These are phyloP conservation scores for Aureobasidium sp. DNA, from an alignment of 2,329 filamentous ascomycete genomes.

Conservation along the genomic window DNA sequence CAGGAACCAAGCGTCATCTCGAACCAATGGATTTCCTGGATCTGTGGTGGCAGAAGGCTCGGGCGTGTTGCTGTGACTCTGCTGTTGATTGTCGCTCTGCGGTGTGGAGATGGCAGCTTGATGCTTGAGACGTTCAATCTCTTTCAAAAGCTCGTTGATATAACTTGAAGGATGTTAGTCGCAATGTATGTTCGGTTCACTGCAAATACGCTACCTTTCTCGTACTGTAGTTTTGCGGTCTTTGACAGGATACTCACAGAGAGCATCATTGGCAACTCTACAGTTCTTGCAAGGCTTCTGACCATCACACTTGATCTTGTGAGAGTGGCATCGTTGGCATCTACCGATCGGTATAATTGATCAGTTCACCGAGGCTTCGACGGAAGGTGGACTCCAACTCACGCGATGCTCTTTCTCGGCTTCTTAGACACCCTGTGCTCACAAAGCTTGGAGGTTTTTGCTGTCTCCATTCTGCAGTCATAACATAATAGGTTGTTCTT, in stretches of 20 bases:
- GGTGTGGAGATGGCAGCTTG: not conserved
- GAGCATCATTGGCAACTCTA: slow-evolving; percentile 15
- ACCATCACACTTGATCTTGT: slow-evolving; percentile 31
- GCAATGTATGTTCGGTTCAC: not conserved
- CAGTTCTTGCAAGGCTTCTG: slow-evolving; percentile 30
- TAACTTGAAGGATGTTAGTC: slow-evolving; percentile 20
- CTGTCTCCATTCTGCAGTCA: not conserved
- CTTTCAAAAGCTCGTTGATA: slow-evolving; percentile 26
- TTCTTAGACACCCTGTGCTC: not conserved
- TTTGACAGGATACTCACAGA: slow-evolving; percentile 26
- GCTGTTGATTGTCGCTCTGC: not conserved
- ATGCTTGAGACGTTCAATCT: slow-evolving; percentile 26
- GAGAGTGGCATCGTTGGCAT: slow-evolving; percentile 15
- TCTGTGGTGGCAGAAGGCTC: slow-evolving; percentile 14
- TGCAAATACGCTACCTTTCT: slow-evolving; percentile 19
- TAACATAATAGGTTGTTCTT: too few relatives aligned
- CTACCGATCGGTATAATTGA: not conserved
- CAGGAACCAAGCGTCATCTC: slow-evolving; percentile 35
- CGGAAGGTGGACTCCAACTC: not conserved
- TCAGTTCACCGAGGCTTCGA: not conserved
- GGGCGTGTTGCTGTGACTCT: not conserved
- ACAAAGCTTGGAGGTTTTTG: not conserved
- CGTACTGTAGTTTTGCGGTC: slow-evolving; percentile 29
- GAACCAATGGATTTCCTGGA: slow-evolving; percentile 30
- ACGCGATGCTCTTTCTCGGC: slow-evolving; percentile 11